phyloP scores from a whole-genome alignment of 2,329 filamentous ascomycete species.

The Xylariaceae sp. region DNA sequence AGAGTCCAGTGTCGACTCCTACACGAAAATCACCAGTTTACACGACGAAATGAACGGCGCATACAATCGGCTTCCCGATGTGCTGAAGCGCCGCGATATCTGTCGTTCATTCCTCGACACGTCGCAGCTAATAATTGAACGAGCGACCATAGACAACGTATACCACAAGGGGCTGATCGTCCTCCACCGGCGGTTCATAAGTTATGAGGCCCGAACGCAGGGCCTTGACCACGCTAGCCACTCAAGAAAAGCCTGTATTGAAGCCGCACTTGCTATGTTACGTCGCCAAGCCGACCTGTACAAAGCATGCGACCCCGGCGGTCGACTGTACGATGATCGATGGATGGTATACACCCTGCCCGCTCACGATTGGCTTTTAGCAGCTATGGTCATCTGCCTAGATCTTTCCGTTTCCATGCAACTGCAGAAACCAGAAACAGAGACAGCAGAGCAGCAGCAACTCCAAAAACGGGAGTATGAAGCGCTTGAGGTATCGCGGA shows the following conservation, averaged over 20 bases:
- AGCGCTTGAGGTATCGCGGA: constrained; percentile 18
- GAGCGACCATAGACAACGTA: constrained; percentile 31
- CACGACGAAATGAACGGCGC: constrained; percentile 19
- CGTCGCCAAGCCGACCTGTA: constrained; percentile 31
- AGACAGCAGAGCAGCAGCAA: neutral
- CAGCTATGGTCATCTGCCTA: constrained; percentile 50
- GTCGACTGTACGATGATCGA: constrained; percentile 40
- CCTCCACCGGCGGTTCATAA: constrained; percentile 32
- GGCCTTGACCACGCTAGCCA: constrained; percentile 15
- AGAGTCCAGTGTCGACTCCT: no score
- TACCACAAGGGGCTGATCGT: constrained; percentile 32
- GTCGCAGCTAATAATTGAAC: constrained; percentile 24
- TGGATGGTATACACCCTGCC: constrained; percentile 46
- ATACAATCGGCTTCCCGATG: constrained; percentile 25
- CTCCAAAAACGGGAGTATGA: constrained; percentile 4
- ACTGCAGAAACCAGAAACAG: neutral
- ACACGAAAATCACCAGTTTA: constrained; percentile 14
- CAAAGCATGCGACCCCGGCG: constrained; percentile 38
- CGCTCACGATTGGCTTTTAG: constrained; percentile 49
- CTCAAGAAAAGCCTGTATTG: constrained; percentile 26
- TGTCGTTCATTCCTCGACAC: constrained; percentile 29
- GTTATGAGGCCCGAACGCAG: constrained; percentile 12
- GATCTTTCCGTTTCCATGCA: constrained; percentile 27
- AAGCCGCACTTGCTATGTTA: constrained; percentile 27
- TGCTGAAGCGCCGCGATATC: constrained; percentile 25